Percentiles rank a stretch among this genome's conserved stretches.
These are phyloP conservation scores for Suaeda aralocaspica DNA, from an alignment of 148 eudicot genomes.

Conservation along the genomic window DNA sequence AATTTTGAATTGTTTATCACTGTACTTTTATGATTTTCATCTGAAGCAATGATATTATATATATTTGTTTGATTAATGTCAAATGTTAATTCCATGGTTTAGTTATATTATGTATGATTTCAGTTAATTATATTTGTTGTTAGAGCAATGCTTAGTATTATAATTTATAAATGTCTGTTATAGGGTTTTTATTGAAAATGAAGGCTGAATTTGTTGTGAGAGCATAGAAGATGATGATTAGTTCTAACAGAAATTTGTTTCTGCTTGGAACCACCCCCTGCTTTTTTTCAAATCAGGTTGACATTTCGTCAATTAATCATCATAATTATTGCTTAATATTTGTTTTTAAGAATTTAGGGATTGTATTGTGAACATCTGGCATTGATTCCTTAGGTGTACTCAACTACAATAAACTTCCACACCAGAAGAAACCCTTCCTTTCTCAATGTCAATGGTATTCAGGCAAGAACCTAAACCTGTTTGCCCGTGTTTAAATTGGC, in stretches of 20 bases:
- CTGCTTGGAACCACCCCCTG: background rate
- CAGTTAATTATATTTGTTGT: background rate
- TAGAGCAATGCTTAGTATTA: background rate
- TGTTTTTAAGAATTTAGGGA: background rate
- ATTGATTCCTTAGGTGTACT: background rate
- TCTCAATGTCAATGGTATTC: background rate
- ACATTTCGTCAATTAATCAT: background rate
- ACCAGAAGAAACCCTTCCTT: background rate
- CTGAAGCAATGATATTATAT: no score
- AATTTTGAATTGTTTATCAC: background rate
- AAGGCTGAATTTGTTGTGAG: background rate
- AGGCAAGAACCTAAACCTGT: conserved; percentile 9
- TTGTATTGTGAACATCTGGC: background rate
- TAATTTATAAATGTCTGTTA: no score
- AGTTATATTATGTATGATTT: background rate
- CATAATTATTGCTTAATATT: background rate
- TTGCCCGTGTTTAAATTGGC: background rate
- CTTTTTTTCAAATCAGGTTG: conserved; percentile 1
- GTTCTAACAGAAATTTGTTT: background rate
- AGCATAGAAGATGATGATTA: conserved; percentile 9
- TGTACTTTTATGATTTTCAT: background rate
- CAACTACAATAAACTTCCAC: background rate
- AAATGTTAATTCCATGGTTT: background rate
- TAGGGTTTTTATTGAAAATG: background rate
- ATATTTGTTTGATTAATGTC: no score